A percentile compares a stretch with the other conserved stretches of the same genome.
These are phyloP conservation scores for Centrapalus pauciflorus DNA, from an alignment of 129 eudicot genomes.

Conservation along the genomic window DNA sequence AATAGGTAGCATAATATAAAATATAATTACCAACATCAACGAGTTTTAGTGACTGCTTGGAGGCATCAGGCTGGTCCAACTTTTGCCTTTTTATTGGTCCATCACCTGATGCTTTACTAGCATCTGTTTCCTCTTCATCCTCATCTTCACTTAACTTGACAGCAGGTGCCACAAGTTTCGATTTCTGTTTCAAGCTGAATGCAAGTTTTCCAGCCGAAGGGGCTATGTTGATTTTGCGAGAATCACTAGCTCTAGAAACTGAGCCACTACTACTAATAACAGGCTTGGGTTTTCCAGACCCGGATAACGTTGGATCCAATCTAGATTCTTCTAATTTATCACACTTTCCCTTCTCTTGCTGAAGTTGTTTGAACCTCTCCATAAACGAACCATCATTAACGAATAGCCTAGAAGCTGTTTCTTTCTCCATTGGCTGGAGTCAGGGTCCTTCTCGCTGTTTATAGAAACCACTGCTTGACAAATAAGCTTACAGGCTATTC, in stretches of 20 bases:
- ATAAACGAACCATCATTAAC: conserved; percentile 92
- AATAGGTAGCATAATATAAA: conserved; percentile 19
- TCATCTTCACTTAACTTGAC: conserved; percentile 88
- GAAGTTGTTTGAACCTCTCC: conserved; percentile 94
- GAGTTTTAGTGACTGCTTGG: conserved; percentile 37
- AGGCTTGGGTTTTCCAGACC: conserved; percentile 45
- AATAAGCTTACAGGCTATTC: conserved; percentile 62
- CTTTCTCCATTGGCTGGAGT: conserved; percentile 66
- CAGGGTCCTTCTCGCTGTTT: conserved; percentile 39
- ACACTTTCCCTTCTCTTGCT: conserved; percentile 50
- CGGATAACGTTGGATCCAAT: conserved; percentile 30
- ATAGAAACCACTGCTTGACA: conserved; percentile 52
- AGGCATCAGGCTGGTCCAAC: conserved; percentile 47
- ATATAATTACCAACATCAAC: conserved; percentile 79
- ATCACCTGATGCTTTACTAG: conserved; percentile 42
- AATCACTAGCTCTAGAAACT: conserved; percentile 29
- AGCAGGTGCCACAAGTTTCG: conserved; percentile 83
- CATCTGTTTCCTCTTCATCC: conserved; percentile 61
- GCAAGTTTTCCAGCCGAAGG: conserved; percentile 87
- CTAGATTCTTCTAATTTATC: conserved; percentile 31
- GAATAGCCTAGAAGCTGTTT: conserved; percentile 51
- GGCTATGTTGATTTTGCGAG: conserved; percentile 31
- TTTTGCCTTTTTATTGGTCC: conserved; percentile 65
- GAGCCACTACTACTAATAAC: conserved; percentile 29
- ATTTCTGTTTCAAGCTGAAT: conserved; percentile 90